phyloP scores from a whole-genome alignment of 148 eudicot species.

The Rheum nobile region DNA sequence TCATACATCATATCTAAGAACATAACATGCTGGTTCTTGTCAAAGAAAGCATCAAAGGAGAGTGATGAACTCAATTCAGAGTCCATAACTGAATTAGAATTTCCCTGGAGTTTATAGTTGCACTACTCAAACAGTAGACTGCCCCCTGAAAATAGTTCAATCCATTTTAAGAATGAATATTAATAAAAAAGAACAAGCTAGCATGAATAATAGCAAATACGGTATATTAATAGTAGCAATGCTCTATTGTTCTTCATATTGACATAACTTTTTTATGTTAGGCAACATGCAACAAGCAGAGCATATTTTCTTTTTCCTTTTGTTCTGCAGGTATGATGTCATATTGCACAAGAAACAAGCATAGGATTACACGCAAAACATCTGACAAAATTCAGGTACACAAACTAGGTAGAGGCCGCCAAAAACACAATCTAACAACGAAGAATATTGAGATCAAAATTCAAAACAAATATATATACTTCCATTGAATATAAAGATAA shows the following conservation, averaged over 20 bases:
- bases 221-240: not conserved
- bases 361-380: not conserved
- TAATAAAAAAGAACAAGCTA: not conserved
- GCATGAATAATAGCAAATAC: not conserved
- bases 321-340: too few species aligned
- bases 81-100: not conserved
- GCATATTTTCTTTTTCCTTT: too few species aligned
- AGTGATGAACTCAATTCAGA: conserved; percentile 10
- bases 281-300: not conserved
- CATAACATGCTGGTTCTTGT: conserved; percentile 38
- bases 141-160: not conserved
- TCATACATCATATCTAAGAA: conserved; percentile 65
- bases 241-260: not conserved
- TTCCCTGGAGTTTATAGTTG: not conserved
- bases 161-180: not conserved
- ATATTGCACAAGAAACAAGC: not conserved
- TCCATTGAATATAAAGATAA: not conserved
- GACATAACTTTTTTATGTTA: not conserved
- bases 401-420: not conserved
- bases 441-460: not conserved
- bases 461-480: not conserved
- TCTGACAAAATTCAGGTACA: not conserved
- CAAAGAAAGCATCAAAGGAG: conserved; percentile 23
- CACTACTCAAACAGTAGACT: not conserved
- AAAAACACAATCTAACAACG: not conserved